Evolutionary conservation across 208 protist species (phyloP).

Genomic region (Paratrypanosoma confusum): DNA sequence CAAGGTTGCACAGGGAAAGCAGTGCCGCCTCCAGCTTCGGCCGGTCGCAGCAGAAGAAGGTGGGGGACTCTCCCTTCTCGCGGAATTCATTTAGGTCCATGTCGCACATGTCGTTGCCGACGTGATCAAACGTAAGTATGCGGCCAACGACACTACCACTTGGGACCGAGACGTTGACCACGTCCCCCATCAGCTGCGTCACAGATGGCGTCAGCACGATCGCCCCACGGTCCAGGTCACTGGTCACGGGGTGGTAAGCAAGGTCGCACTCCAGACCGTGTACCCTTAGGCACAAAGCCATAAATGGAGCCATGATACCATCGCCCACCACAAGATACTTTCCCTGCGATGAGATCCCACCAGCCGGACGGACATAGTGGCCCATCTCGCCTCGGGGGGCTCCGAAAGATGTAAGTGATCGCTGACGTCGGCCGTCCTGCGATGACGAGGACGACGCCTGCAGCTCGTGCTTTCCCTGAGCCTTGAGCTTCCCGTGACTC

Average conservation of each 20-base stretch:
- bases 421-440: no score
- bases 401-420: conserved; percentile 52
- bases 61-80: conserved; percentile 87
- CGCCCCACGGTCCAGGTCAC: conserved; percentile 73
- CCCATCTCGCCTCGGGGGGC: conserved; percentile 34
- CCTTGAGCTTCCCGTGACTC: no score
- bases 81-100: conserved; percentile 88
- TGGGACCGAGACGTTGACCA: conserved; percentile 84
- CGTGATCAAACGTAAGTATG: conserved; percentile 85
- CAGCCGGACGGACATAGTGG: conserved; percentile 28
- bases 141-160: conserved; percentile 82
- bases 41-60: conserved; percentile 88
- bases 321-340: conserved; percentile 87
- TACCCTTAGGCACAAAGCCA: conserved; percentile 83
- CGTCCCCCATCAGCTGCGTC: conserved; percentile 86
- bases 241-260: conserved; percentile 46
- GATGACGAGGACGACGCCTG: no score
- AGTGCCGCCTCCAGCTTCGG: conserved; percentile 75
- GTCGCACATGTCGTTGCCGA: conserved; percentile 87
- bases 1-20: conserved; percentile 74
- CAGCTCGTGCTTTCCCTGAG: no score
- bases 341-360: conserved; percentile 35
- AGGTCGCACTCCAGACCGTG: conserved; percentile 85
- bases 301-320: conserved; percentile 85
- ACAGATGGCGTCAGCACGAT: conserved; percentile 85